Base-by-base conservation (phyloP, 768 basidiomycete species). In the Termitomyces sp. region DNA sequence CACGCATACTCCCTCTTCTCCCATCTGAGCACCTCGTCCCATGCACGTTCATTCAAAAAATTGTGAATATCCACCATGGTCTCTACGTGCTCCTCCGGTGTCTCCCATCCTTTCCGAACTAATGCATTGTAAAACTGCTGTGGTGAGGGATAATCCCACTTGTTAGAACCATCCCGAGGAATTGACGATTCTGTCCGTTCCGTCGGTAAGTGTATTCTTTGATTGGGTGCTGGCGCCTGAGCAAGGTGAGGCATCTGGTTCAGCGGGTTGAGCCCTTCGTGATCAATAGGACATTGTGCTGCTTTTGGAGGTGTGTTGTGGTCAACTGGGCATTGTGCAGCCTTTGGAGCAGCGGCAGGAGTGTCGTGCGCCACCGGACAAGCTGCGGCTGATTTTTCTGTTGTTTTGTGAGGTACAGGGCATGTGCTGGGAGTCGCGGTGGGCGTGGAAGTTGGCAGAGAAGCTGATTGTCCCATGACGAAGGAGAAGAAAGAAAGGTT, bases 61-160 rank as follows among this genome's bases (percentile, higher is more conserved):
- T 99, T 99, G 68, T 99, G 97, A 33, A 98, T 98, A 57, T 94
- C 86, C 41, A 99, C 97, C 91, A 99, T 97, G 23, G 86, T 92
- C 68, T 94, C 95, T 42, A 98, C 82, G 70, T 94, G 89, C 63
- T 98, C 93, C 70, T 95, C 94, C 0, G 94, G 94, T 2, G 97
- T 96, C 70, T 96, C 94, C 90, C 91, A 94, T 2, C 97, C 97
- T 67, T 99, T 99, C 58, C 94, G 76, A 10, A 92, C 92, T 13
- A 99, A 79, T 0, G 96, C 96, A 70, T 98, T 98, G 70, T 98
- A 95, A 67, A 98, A 98, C 68, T 98, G 95, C 70, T 98, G 96
- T 10, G 95, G 93, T 2, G 89, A 93, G 3, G 96, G 96, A 70
- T 98, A 98, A 67, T 97, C 94, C 96, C 96, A 98, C 43, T 76